phyloP scores from a whole-genome alignment of 108 stramenopile genomes.

The Stephanodiscus minutulus region DNA sequence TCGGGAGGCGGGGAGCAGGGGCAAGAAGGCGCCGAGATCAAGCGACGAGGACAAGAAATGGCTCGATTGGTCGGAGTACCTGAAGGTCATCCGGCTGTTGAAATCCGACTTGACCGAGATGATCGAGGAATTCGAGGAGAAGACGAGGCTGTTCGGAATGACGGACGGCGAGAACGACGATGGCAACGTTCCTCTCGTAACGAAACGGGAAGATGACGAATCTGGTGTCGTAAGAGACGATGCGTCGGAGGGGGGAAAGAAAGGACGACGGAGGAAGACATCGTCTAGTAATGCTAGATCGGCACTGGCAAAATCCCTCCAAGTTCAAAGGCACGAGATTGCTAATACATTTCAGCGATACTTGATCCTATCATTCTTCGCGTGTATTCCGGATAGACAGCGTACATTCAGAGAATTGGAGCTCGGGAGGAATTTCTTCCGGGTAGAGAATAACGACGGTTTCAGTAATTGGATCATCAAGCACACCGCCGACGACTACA shows the following conservation, averaged over 20 bases:
- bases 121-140: slow-evolving; percentile 39
- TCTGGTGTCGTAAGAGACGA: neutral
- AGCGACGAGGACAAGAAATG: slow-evolving; percentile 81
- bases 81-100: slow-evolving; percentile 59
- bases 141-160: slow-evolving; percentile 7
- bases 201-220: no score
- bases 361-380: slow-evolving; percentile 77
- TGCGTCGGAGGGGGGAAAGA: neutral
- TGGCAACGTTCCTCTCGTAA: neutral
- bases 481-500: slow-evolving; percentile 79
- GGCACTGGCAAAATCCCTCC: slow-evolving; percentile 16
- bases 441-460: slow-evolving; percentile 16
- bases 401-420: slow-evolving; percentile 84
- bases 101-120: slow-evolving; percentile 52
- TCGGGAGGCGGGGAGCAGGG: slow-evolving; percentile 70
- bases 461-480: slow-evolving; percentile 59
- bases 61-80: slow-evolving; percentile 80
- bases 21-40: slow-evolving; percentile 62
- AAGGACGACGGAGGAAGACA: neutral
- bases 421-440: slow-evolving; percentile 64
- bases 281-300: slow-evolving; percentile 7
- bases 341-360: slow-evolving; percentile 72
- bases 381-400: slow-evolving; percentile 84
- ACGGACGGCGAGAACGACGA: neutral
- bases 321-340: slow-evolving; percentile 51